phyloP scores from a whole-genome alignment of 306 rosid genomes.

The Astragalus glycyphyllos region DNA sequence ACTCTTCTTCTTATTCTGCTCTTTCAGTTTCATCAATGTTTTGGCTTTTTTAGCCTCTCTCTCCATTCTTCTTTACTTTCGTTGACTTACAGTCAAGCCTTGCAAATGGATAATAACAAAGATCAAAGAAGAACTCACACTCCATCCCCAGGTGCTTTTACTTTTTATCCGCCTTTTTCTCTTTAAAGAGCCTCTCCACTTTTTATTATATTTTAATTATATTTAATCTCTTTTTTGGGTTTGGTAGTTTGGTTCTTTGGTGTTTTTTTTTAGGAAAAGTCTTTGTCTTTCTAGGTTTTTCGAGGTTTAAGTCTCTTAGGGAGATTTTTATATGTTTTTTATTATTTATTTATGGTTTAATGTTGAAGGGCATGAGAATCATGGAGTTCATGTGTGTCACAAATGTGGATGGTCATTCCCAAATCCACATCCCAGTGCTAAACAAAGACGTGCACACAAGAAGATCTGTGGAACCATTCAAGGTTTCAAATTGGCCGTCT shows the following conservation, averaged over 20 bases:
- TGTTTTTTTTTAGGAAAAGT: slow-evolving; percentile 39
- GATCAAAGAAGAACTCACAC: slow-evolving; percentile 43
- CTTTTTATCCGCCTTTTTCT: not conserved
- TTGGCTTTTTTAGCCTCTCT: not conserved
- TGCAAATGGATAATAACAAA: slow-evolving; percentile 43
- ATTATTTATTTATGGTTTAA: slow-evolving; percentile 10
- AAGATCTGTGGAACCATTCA: slow-evolving; percentile 88
- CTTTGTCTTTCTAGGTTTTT: slow-evolving; percentile 31
- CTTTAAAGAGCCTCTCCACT: not conserved
- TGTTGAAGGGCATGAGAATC: slow-evolving; percentile 58
- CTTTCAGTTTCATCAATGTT: not conserved
- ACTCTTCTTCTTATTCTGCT: not conserved
- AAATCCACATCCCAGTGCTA: slow-evolving; percentile 82
- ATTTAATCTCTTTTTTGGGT: slow-evolving; percentile 20
- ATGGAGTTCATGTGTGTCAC: slow-evolving; percentile 64
- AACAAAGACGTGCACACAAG: slow-evolving; percentile 77
- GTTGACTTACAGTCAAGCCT: slow-evolving; percentile 17
- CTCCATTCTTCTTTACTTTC: not conserved
- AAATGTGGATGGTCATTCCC: slow-evolving; percentile 91
- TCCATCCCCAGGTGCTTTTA: slow-evolving; percentile 39
- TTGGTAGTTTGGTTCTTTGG: slow-evolving; percentile 11
- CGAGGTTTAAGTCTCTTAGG: not conserved
- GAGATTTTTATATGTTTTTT: not conserved
- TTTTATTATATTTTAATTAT: slow-evolving; percentile 8
- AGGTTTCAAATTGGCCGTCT: slow-evolving; percentile 56